Evolutionary conservation across 1,139 yeast genomes (phyloP), one percentile per base, ranked within the genome.

Genomic region (Suhomyces kunorum): DNA sequence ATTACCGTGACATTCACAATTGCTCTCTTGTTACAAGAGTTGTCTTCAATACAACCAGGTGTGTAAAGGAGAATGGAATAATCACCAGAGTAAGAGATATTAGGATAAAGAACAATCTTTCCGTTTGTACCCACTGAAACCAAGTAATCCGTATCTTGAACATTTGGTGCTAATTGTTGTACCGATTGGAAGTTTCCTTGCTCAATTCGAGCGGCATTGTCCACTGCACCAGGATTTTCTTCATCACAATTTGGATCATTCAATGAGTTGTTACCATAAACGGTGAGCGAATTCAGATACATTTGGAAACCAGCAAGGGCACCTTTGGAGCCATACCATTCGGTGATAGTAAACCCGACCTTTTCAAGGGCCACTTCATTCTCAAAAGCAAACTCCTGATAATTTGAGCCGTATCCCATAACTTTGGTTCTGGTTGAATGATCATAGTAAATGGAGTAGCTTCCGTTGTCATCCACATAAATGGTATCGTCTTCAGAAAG

Each of bases 361-460:
- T 76, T 70, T 35, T 76, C 69, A 39, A 88, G 79, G n/a, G 74
- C 76, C 3, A 92, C 66, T 11, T 74, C 64, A 56, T 92, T 84
- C 35, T 81, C 86, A 56, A 92, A 87, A 1, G 83, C 80, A 64
- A 87, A 92, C 48, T 90, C 97, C 55, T 86, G 92, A 56, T 71
- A 88, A 17, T 68, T 63, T 1, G 72, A 45, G 2, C 76, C 75
- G 47, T 74, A 76, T 1, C 80, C 78, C 42, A 76, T 50, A 40
- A 54, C 75, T 47, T 71, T 80, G 49, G 66, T 63, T 42, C 60
- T 64, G 31, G 65, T 65, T 37, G 50, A 67, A 51, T 61, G 72
- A 55, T 69, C 74, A 43, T 65, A 65, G 49, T 72, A 72, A 35
- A 55, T 55, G 29, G 68, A 51, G 43, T 49, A 68, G 1, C 71